phyloP scores from a whole-genome alignment of 1,139 yeast species.

The Geotrichum restrictum region DNA sequence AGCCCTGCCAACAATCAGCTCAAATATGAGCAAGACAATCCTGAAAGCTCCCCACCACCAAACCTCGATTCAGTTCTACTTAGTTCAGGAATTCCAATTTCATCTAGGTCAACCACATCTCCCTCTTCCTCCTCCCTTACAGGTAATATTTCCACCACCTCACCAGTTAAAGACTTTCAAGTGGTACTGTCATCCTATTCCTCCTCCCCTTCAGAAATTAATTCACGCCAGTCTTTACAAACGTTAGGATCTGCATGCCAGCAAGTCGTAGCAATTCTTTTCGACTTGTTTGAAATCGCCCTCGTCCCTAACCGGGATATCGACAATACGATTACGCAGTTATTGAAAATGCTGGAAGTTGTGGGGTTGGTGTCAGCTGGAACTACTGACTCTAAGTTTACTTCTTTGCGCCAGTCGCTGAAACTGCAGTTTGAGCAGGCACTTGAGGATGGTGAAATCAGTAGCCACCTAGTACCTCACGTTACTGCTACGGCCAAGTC shows the following conservation, averaged over 20 bases:
- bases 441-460: background rate
- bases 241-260: background rate
- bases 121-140: background rate
- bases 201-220: background rate
- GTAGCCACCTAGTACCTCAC: slow-evolving; percentile 20
- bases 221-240: background rate
- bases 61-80: no score
- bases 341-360: background rate
- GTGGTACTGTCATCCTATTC: background rate
- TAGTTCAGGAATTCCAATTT: background rate
- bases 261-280: background rate
- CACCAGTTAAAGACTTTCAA: background rate
- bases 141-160: background rate
- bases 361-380: background rate
- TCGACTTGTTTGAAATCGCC: background rate
- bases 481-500: slow-evolving; percentile 23
- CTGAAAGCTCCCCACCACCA: no score
- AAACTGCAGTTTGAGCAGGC: background rate
- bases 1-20: background rate
- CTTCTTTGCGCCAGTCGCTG: background rate
- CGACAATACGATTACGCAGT: background rate
- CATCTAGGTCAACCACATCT: background rate
- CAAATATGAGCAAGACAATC: background rate
- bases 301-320: background rate
- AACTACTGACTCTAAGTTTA: background rate